Conservation (phyloP, 2,329 filamentous ascomycete genomes). For the Periconia digitata region DNA sequence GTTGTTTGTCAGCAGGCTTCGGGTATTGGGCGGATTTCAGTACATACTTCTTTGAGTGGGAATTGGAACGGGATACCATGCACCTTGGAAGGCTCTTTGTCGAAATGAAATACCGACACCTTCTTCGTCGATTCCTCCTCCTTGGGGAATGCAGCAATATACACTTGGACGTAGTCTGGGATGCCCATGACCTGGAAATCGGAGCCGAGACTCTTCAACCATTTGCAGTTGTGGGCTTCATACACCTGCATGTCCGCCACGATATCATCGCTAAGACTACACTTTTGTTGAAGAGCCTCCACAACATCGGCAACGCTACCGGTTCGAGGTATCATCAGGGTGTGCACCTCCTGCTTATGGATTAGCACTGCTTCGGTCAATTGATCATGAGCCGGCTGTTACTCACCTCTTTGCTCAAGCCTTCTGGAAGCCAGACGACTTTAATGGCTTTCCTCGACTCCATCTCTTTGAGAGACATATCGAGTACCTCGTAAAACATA, state of each 20-base stretch:
- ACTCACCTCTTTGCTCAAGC: constrained; percentile 85
- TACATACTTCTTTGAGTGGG: constrained; percentile 70
- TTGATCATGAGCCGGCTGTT: constrained; percentile 4
- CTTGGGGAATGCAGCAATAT: constrained; percentile 73
- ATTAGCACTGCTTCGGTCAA: constrained; percentile 11
- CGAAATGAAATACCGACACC: constrained; percentile 87
- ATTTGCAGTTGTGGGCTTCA: constrained; percentile 79
- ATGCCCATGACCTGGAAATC: constrained; percentile 77
- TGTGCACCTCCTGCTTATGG: constrained; percentile 65
- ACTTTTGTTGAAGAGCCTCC: constrained; percentile 75
- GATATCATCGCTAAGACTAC: constrained; percentile 74
- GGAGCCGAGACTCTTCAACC: constrained; percentile 73
- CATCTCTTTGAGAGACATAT: constrained; percentile 89
- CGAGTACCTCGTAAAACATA: constrained; percentile 88
- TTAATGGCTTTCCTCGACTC: constrained; percentile 90
- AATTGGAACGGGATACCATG: constrained; percentile 94
- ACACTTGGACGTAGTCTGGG: constrained; percentile 81
- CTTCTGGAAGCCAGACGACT: constrained; percentile 82
- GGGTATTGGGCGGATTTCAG: not conserved
- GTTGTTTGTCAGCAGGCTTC: constrained; percentile 23
- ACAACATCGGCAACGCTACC: constrained; percentile 80
- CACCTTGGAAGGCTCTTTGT: constrained; percentile 79
- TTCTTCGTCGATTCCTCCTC: constrained; percentile 67
- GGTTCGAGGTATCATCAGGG: constrained; percentile 85
- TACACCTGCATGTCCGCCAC: constrained; percentile 75